Evolutionary conservation across 495 filamentous ascomycete species (phyloP).

Genomic region (Penicillium crystallinum): DNA sequence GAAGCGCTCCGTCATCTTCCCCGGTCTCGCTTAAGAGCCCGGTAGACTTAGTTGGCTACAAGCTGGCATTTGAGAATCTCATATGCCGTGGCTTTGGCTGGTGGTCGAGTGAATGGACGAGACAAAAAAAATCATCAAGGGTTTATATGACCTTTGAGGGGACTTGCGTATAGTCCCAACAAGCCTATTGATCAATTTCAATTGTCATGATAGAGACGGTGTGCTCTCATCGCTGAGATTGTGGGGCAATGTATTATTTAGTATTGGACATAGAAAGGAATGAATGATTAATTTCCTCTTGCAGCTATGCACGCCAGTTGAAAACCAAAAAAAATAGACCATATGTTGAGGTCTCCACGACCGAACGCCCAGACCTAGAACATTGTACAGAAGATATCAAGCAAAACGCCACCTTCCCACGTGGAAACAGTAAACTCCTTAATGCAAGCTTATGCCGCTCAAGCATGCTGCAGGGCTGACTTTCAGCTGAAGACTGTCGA

Average conservation of each 20-base stretch:
- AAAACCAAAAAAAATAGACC: constrained; percentile 10
- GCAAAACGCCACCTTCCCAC: constrained; percentile 5
- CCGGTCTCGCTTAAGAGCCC: constrained; percentile 53
- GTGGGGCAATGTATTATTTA: constrained; percentile 13
- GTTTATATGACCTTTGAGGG: neutral
- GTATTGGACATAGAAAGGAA: constrained; percentile 14
- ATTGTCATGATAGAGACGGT: neutral
- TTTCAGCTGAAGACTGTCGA: neutral
- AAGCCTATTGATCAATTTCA: neutral
- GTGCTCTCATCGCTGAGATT: neutral
- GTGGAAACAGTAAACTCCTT: neutral
- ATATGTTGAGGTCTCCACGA: constrained; percentile 11
- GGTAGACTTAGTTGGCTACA: neutral
- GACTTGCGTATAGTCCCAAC: neutral
- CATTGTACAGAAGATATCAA: neutral
- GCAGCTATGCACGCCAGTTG: constrained; percentile 7
- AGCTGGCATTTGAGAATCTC: neutral
- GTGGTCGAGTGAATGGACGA: neutral
- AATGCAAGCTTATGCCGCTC: neutral
- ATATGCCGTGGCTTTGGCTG: neutral
- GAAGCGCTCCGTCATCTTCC: constrained; percentile 77
- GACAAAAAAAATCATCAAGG: neutral
- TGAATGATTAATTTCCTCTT: constrained; percentile 16
- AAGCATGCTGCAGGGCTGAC: neutral
- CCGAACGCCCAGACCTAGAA: neutral